Evolutionary conservation across 495 filamentous ascomycete genomes (phyloP).

Genomic region (Recurvomyces mirabilis): DNA sequence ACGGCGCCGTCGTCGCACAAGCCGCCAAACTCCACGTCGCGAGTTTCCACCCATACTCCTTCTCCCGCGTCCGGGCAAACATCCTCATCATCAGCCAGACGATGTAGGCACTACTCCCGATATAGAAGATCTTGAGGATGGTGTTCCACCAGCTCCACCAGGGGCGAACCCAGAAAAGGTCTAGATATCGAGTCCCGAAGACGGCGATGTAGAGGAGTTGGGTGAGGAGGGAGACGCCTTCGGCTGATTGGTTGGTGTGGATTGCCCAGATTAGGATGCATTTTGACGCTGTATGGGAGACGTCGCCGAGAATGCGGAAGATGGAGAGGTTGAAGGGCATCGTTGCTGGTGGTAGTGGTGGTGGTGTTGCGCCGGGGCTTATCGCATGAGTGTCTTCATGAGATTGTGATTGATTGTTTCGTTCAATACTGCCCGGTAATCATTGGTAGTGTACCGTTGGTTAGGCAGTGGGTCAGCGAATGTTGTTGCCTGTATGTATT

Average conservation of each 20-base stretch:
- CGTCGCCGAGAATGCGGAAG: conserved; percentile 71
- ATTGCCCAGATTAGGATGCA: conserved; percentile 85
- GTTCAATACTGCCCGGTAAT: neutral
- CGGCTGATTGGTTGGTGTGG: conserved; percentile 74
- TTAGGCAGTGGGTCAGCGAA: neutral
- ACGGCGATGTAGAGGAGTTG: conserved; percentile 80
- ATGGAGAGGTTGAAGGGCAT: conserved; percentile 24
- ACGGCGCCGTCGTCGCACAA: conserved; percentile 49
- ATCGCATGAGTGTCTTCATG: neutral
- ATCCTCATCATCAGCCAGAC: conserved; percentile 76
- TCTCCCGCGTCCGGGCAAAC: conserved; percentile 77
- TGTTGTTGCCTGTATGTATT: neutral
- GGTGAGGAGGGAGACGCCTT: conserved; percentile 92
- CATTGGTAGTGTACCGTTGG: neutral
- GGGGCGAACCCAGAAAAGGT: conserved; percentile 49
- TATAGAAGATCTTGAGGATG: conserved; percentile 78
- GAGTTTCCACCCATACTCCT: conserved; percentile 84
- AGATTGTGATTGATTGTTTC: neutral
- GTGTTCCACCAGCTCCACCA: conserved; percentile 52
- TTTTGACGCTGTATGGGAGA: conserved; percentile 76
- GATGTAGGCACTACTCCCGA: conserved; percentile 74
- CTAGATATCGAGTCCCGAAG: conserved; percentile 77
- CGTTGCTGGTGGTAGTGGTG: conserved; percentile 1
- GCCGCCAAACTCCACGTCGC: conserved; percentile 52
- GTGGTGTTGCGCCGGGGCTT: neutral